Evolutionary conservation across 2,329 filamentous ascomycete genomes (phyloP).

Genomic region (Epichloe coenophiala): DNA sequence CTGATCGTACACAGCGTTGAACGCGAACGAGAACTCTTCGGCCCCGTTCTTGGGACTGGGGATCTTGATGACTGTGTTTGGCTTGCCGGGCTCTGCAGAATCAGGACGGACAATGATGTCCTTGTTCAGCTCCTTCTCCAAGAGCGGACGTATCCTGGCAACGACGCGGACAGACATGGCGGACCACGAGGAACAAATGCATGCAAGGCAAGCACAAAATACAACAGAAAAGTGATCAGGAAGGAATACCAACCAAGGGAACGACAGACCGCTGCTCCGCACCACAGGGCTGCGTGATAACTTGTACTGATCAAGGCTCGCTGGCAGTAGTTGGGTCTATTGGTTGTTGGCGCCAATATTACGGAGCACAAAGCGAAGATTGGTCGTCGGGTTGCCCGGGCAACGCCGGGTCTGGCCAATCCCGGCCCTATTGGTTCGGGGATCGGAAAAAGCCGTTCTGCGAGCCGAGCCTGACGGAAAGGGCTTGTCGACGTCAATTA

Average conservation of each 20-base stretch:
- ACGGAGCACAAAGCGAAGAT: background rate
- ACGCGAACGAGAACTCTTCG: constrained; percentile 87
- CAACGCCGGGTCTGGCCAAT: constrained; percentile 1
- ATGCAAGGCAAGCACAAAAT: constrained; percentile 7
- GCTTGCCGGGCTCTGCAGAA: constrained; percentile 44
- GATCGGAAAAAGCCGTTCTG: constrained; percentile 19
- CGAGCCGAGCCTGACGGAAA: background rate
- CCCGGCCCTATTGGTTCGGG: background rate
- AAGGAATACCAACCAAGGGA: background rate
- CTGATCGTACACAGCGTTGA: constrained; percentile 84
- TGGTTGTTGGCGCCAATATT: background rate
- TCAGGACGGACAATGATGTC: constrained; percentile 71
- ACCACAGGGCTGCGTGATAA: background rate
- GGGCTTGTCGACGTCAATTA: background rate
- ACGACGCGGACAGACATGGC: constrained; percentile 68
- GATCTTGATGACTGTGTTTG: constrained; percentile 65
- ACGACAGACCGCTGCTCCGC: background rate
- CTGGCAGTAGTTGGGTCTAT: background rate
- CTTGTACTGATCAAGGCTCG: background rate
- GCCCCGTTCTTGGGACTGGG: constrained; percentile 86
- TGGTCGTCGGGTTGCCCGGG: constrained; percentile 2
- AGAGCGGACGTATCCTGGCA: constrained; percentile 76
- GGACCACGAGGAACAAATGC: constrained; percentile 5
- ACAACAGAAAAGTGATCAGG: constrained; percentile 4
- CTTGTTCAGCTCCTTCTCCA: constrained; percentile 72